Percentiles rank a stretch among this genome's conserved stretches.
phyloP scores from a whole-genome alignment of 805 yeast species.

The Saturnispora galanensis region DNA sequence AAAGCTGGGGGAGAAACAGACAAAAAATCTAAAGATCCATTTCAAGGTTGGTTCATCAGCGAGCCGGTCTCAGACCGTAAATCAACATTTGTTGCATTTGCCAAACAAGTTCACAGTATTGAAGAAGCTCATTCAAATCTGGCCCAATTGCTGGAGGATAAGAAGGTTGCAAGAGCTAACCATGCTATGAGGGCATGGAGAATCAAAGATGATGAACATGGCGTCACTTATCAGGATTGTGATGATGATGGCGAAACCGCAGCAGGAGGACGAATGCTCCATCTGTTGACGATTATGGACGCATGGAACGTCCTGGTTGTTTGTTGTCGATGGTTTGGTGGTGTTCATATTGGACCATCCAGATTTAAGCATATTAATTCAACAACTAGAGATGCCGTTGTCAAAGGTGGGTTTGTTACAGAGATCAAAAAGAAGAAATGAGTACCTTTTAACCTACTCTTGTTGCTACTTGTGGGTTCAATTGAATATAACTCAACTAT shows the following conservation, averaged over 20 bases:
- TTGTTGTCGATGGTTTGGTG: constrained; percentile 91
- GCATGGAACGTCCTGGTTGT: constrained; percentile 78
- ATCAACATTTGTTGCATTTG: constrained; percentile 76
- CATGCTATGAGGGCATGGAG: constrained; percentile 90
- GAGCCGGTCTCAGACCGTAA: constrained; percentile 77
- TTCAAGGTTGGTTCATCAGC: constrained; percentile 68
- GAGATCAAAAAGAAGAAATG: constrained; percentile 7
- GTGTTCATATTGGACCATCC: constrained; percentile 85
- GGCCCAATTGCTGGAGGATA: constrained; percentile 47
- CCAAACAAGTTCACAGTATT: constrained; percentile 50
- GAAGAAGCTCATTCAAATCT: constrained; percentile 54
- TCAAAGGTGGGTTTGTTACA: constrained; percentile 45
- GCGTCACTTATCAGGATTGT: constrained; percentile 64
- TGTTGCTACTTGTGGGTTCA: too few relatives aligned
- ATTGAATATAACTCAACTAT: too few relatives aligned
- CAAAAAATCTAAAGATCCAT: constrained; percentile 29
- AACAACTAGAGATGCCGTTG: constrained; percentile 76
- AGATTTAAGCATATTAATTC: constrained; percentile 89
- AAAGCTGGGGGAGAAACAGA: constrained; percentile 5
- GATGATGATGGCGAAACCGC: constrained; percentile 98
- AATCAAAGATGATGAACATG: constrained; percentile 42
- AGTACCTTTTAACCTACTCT: too few relatives aligned
- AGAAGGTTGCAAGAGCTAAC: constrained; percentile 53
- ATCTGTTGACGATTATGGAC: constrained; percentile 64
- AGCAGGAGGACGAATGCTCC: constrained; percentile 82